Evolutionary conservation across 2,329 filamentous ascomycete genomes (phyloP), one percentile per base, ranked within the genome.

Genomic region (Diaporthe sp.): DNA sequence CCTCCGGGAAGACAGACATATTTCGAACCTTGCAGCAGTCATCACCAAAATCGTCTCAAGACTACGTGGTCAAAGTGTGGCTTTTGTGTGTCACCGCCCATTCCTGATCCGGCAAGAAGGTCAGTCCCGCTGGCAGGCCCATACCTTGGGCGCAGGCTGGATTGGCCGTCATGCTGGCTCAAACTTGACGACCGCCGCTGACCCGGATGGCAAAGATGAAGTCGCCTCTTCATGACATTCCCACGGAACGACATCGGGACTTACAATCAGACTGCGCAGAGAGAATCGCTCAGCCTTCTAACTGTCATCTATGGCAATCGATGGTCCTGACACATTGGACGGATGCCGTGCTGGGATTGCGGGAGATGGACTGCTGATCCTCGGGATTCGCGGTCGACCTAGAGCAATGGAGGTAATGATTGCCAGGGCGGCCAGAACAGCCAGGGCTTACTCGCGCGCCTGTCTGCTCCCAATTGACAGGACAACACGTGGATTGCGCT

Each of bases 141-240:
- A 35, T 30, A 22, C 30, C 30, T 30, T 33, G 55, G 33, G 7
- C 6, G 15, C 58, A 42, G 15, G 35, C n/a, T 33, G 45, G n/a
- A 5, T 30, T 45, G 25, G 25, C 25, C n/a, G 58, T 30, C 58
- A 64, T 42, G 17, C 58, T 45, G 38, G 15, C 28, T 22, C 19
- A 30, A 45, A 42, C 9, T 30, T n/a, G 12, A 45, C 35, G 12
- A 45, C 33, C 45, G 45, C 35, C 45, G 64, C 42, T 67, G 64
- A 67, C 64, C 64, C 64, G 64, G 60, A 67, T 35, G 64, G 64
- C 64, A 35, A 67, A 67, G 19, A 17, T 35, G 12, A 15, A 38
- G 33, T 64, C 58, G 58, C 58, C 58, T 42, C 58, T 64, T 64
- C 38, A 22, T 64, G 58, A 64, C 58, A 33, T 64, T 7, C 15